These are phyloP conservation scores for Hanseniaspora vineae DNA, from an alignment of 805 yeast species.

Conservation along the genomic window DNA sequence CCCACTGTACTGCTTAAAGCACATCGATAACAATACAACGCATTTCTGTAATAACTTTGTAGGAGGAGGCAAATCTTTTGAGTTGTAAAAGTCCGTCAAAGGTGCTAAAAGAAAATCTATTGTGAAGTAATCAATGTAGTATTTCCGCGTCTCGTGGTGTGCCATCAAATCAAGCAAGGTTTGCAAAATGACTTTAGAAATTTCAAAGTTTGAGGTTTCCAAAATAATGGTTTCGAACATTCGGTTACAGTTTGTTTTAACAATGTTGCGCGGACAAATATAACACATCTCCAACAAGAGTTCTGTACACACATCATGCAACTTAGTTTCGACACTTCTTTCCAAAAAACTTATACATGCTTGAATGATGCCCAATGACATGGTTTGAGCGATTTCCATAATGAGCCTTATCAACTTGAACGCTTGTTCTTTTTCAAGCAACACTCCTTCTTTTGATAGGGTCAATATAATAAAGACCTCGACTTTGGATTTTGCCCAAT, in stretches of 20 bases:
- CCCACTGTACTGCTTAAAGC: conserved; percentile 70
- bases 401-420: conserved; percentile 55
- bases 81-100: conserved; percentile 1
- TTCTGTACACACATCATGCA: conserved; percentile 41
- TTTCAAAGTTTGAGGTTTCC: conserved; percentile 15
- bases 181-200: conserved; percentile 17
- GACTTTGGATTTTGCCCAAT: conserved; percentile 40
- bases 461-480: conserved; percentile 55
- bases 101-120: conserved; percentile 21
- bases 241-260: conserved; percentile 34
- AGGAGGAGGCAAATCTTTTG: neutral
- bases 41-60: conserved; percentile 43
- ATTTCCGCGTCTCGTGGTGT: conserved; percentile 17
- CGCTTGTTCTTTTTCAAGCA: conserved; percentile 65
- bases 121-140: conserved; percentile 38
- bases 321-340: conserved; percentile 22
- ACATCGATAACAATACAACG: conserved; percentile 43
- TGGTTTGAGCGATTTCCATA: conserved; percentile 41
- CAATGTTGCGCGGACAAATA: conserved; percentile 30
- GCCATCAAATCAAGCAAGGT: conserved; percentile 19
- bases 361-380: conserved; percentile 55
- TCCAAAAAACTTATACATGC: conserved; percentile 56
- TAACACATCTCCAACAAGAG: conserved; percentile 44
- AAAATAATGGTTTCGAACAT: conserved; percentile 23
- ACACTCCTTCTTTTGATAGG: conserved; percentile 42